A percentile compares a stretch with the other conserved stretches of the same genome.
Conservation (phyloP, 331 rosid species). For the Malus hybrid region DNA sequence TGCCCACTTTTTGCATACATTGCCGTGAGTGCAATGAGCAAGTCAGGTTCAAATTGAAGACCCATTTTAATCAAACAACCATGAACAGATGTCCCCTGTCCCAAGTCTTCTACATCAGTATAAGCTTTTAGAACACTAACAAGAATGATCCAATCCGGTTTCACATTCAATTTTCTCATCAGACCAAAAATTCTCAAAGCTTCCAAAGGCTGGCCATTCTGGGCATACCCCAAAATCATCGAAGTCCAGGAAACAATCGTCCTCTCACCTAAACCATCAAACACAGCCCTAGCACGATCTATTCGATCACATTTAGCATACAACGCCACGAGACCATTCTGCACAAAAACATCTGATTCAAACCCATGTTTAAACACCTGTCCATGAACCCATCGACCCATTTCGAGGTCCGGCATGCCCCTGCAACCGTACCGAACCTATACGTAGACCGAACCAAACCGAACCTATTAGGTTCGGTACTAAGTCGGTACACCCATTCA, state of each 20-base stretch:
- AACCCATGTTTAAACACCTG: constrained; percentile 46
- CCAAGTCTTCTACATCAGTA: constrained; percentile 61
- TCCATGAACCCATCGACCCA: constrained; percentile 49
- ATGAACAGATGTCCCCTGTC: constrained; percentile 61
- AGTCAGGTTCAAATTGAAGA: constrained; percentile 60
- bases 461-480: too few relatives aligned
- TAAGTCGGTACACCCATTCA: too few relatives aligned
- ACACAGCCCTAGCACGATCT: constrained; percentile 45
- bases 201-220: constrained; percentile 59
- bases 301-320: constrained; percentile 62
- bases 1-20: constrained; percentile 72
- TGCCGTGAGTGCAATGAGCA: constrained; percentile 52
- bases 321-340: constrained; percentile 65
- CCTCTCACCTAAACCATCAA: constrained; percentile 43
- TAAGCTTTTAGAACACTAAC: constrained; percentile 63
- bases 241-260: constrained; percentile 76
- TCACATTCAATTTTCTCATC: constrained; percentile 46
- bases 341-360: constrained; percentile 50
- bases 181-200: constrained; percentile 55
- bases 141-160: constrained; percentile 58
- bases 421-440: constrained; percentile 16
- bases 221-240: constrained; percentile 66
- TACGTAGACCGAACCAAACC: too few relatives aligned
- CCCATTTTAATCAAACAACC: constrained; percentile 63
- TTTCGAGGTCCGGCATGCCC: constrained; percentile 27